These are phyloP conservation scores for Rutidosis leptorrhynchoides DNA, from an alignment of 129 eudicot genomes.

Conservation along the genomic window DNA sequence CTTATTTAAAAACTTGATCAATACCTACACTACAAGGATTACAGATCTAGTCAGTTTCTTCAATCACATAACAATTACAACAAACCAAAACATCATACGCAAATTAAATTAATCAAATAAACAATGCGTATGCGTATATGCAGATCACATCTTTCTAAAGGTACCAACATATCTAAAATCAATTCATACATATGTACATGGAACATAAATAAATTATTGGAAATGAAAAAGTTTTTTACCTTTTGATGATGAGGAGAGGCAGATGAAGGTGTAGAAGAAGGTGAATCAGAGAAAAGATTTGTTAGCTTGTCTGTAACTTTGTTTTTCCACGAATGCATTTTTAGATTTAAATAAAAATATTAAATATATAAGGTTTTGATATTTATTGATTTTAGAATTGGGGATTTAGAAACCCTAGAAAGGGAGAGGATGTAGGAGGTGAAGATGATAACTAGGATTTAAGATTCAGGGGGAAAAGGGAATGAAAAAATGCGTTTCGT, in stretches of 20 bases:
- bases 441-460: background rate
- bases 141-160: background rate
- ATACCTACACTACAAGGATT: slow-evolving; percentile 5
- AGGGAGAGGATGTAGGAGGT: slow-evolving; percentile 27
- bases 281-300: slow-evolving; percentile 47
- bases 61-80: background rate
- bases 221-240: slow-evolving; percentile 18
- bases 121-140: background rate
- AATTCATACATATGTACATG: background rate
- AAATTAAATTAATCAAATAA: background rate
- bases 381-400: background rate
- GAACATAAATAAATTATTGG: background rate
- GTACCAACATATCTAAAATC: background rate
- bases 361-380: background rate
- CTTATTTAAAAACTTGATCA: background rate
- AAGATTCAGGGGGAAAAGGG: slow-evolving; percentile 28
- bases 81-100: background rate
- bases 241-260: slow-evolving; percentile 23
- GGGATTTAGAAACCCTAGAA: slow-evolving; percentile 30
- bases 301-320: slow-evolving; percentile 52
- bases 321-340: slow-evolving; percentile 51
- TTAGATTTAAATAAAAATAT: background rate
- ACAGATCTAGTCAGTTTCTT: background rate
- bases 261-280: slow-evolving; percentile 34
- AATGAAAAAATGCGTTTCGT: slow-evolving; percentile 21